Base-by-base conservation (phyloP, 257 asterid species). In the Przewalskia tangutica region DNA sequence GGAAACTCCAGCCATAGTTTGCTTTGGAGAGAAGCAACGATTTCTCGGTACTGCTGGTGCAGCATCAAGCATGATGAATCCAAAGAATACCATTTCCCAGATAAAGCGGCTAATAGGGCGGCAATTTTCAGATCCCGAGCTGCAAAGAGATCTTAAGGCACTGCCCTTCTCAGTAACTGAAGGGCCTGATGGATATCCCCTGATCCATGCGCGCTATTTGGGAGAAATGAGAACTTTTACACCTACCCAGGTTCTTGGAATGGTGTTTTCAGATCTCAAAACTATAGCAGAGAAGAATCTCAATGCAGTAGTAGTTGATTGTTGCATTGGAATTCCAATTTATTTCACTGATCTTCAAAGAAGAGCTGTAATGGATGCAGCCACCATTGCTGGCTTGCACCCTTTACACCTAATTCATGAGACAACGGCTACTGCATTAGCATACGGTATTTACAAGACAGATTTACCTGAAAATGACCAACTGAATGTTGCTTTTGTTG, bases 1-100 rank as follows among this genome's bases (percentile, higher is more conserved):
- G 34, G 94, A 91, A 82, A 95, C 99, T 17, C 98, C 99, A 56
- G 91, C 98, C n/a, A 7, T 94, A 68, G 99, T 95, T 40, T 95
- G 97, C 85, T 95, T 95, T 54, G 97, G 99, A 4, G 99, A 95
- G 38, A 95, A 95, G 88, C 98, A 95, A 83, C 86, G 99, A 36
- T 95, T 95, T 84, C 97, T 95, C 7, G 98, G 99, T 20, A 95
- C 97, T 6, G 98, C 99, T 11, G 99, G 99, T 79, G 97, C 99
- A 65, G 97, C 99, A 18, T 86, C 99, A 4, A 95, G 97, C 82
- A 70, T 91, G 99, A 95, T 91, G 98, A 95, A 95, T 82, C 99
- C 98, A 0, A 94, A 95, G 71, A 95, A 90, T 67, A 94, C 99
- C 18, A 89, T 95, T 67, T 92, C 99, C 64, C 99, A 95, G 82